A percentile compares a stretch with the other conserved stretches of the same genome.
phyloP scores from a whole-genome alignment of 1,284 basidiomycete genomes.

The Volvariella volvacea region DNA sequence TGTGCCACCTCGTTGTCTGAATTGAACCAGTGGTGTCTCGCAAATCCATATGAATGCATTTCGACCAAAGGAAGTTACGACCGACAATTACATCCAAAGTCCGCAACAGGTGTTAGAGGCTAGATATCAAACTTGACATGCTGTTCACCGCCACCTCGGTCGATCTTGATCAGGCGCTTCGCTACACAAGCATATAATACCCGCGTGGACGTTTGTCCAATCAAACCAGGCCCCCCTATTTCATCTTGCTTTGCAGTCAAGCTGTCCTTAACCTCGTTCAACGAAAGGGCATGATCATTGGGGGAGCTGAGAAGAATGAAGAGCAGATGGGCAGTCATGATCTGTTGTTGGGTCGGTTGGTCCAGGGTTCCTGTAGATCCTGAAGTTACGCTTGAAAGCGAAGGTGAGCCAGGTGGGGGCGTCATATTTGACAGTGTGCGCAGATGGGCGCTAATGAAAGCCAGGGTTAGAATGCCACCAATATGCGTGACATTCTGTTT shows the following conservation, averaged over 20 bases:
- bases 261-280: slow-evolving; percentile 58
- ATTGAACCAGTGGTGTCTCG: too few species aligned
- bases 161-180: slow-evolving; percentile 68
- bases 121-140: slow-evolving; percentile 61
- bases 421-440: slow-evolving; percentile 34
- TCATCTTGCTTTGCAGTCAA: slow-evolving; percentile 36
- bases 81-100: not conserved
- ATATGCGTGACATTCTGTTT: not conserved
- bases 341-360: slow-evolving; percentile 52
- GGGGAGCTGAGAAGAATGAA: slow-evolving; percentile 46
- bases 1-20: too few species aligned
- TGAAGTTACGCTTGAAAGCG: slow-evolving; percentile 38
- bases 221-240: slow-evolving; percentile 20
- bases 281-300: slow-evolving; percentile 47
- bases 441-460: slow-evolving; percentile 41
- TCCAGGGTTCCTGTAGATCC: slow-evolving; percentile 23
- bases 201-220: slow-evolving; percentile 38
- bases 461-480: too few species aligned
- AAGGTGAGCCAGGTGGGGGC: slow-evolving; percentile 40
- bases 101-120: slow-evolving; percentile 3
- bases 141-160: slow-evolving; percentile 65
- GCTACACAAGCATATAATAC: slow-evolving; percentile 64
- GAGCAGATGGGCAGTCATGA: slow-evolving; percentile 61
- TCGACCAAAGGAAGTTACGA: too few species aligned
- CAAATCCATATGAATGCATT: too few species aligned